A percentile compares a stretch with the other conserved stretches of the same genome.
Conservation (phyloP, 805 yeast genomes). For the Kazachstania bromeliacearum region DNA sequence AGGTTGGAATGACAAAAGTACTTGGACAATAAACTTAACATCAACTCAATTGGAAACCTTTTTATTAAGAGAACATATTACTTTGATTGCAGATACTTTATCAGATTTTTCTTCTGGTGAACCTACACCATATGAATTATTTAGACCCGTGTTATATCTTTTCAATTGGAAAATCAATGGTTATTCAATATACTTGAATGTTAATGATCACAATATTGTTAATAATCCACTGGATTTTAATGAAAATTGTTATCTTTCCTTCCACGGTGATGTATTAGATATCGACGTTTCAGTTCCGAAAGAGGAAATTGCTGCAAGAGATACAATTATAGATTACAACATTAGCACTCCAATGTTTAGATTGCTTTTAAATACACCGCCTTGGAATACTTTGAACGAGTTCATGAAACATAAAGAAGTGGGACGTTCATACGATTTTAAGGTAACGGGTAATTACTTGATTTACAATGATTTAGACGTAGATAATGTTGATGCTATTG, state of each 20-base stretch:
- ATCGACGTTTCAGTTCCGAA: conserved; percentile 49
- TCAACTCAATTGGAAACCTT: conserved; percentile 51
- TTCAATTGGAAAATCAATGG: conserved; percentile 51
- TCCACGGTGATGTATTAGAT: conserved; percentile 52
- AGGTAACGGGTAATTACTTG: conserved; percentile 55
- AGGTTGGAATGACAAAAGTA: conserved; percentile 70
- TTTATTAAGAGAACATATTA: conserved; percentile 72
- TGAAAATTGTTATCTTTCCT: conserved; percentile 67
- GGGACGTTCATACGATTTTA: conserved; percentile 59
- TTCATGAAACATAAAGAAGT: conserved; percentile 54
- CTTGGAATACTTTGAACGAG: conserved; percentile 81
- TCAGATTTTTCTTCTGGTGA: conserved; percentile 71
- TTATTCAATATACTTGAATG: conserved; percentile 60
- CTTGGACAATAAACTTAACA: conserved; percentile 52
- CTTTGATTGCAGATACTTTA: conserved; percentile 59
- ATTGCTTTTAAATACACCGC: conserved; percentile 65
- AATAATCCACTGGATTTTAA: conserved; percentile 79
- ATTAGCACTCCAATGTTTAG: conserved; percentile 51
- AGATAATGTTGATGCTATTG: conserved; percentile 59
- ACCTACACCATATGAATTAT: conserved; percentile 61
- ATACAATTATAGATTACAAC: conserved; percentile 42
- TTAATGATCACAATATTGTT: conserved; percentile 81
- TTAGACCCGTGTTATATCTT: conserved; percentile 59
- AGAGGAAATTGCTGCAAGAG: conserved; percentile 41
- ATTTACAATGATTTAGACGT: conserved; percentile 50